Evolutionary conservation across 805 yeast genomes (phyloP).

Genomic region (Huiozyma sinensis): DNA sequence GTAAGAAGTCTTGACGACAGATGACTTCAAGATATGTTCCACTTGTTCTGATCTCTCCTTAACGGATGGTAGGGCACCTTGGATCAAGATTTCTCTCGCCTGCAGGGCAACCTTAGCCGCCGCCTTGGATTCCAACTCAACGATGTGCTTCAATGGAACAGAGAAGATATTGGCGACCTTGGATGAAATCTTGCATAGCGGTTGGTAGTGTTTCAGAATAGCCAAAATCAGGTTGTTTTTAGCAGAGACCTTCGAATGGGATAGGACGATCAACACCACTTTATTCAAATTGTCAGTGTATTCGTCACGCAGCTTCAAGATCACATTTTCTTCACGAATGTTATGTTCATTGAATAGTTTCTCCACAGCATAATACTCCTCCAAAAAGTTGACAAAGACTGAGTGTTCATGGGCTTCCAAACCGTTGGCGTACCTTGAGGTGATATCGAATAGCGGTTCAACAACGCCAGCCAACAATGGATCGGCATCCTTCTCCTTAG

Average conservation of each 20-base stretch:
- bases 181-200: slow-evolving; percentile 61
- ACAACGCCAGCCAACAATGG: slow-evolving; percentile 46
- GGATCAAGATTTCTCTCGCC: slow-evolving; percentile 92
- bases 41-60: slow-evolving; percentile 94
- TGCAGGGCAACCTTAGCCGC: slow-evolving; percentile 89
- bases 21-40: slow-evolving; percentile 86
- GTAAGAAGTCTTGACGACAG: slow-evolving; percentile 81
- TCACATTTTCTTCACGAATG: slow-evolving; percentile 78
- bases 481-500: slow-evolving; percentile 39
- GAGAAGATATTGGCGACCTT: slow-evolving; percentile 59
- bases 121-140: slow-evolving; percentile 80
- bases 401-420: slow-evolving; percentile 73
- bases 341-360: slow-evolving; percentile 64
- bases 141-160: slow-evolving; percentile 63
- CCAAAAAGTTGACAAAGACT: slow-evolving; percentile 58
- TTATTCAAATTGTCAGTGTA: slow-evolving; percentile 62
- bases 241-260: slow-evolving; percentile 89
- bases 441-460: slow-evolving; percentile 65
- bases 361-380: slow-evolving; percentile 71
- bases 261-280: slow-evolving; percentile 65
- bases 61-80: slow-evolving; percentile 92
- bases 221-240: slow-evolving; percentile 86
- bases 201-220: slow-evolving; percentile 71
- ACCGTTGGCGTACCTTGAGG: slow-evolving; percentile 62
- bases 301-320: slow-evolving; percentile 79